phyloP scores from a whole-genome alignment of 306 rosid species.

The Hippophae tibetana region DNA sequence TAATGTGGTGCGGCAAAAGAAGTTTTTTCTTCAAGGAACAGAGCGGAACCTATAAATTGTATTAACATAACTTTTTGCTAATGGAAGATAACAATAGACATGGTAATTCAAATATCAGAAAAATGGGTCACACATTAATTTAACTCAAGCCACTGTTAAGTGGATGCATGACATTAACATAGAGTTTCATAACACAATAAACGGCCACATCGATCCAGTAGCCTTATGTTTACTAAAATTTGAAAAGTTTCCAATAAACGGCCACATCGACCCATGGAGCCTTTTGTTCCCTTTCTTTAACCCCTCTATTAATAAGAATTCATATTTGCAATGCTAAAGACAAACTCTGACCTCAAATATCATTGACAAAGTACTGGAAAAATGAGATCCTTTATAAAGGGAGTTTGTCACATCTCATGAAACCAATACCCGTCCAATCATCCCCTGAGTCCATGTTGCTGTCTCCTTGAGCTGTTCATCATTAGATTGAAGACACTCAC shows the following conservation, averaged over 20 bases:
- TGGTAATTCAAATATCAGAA: too few relatives aligned
- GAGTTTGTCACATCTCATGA: conserved; percentile 13
- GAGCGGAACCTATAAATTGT: too few relatives aligned
- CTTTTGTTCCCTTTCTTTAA: background rate
- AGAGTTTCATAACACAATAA: conserved; percentile 17
- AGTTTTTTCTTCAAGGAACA: too few relatives aligned
- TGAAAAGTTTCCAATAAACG: background rate
- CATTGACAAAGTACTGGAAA: background rate
- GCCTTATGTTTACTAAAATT: background rate
- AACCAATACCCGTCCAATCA: conserved; percentile 28
- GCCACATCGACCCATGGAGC: background rate
- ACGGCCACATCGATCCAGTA: conserved; percentile 10
- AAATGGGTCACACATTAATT: too few relatives aligned
- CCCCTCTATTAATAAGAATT: background rate
- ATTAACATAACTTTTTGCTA: too few relatives aligned
- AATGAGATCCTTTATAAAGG: conserved; percentile 1
- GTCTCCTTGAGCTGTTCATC: conserved; percentile 26
- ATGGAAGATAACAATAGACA: too few relatives aligned
- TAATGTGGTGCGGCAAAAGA: too few relatives aligned
- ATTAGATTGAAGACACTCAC: conserved; percentile 26
- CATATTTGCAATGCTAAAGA: conserved; percentile 3
- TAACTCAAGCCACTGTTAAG: conserved; percentile 27
- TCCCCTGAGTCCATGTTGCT: conserved; percentile 26
- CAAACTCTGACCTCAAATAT: conserved; percentile 4
- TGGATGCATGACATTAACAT: conserved; percentile 23